These are phyloP conservation scores for Hericium erinaceus DNA, from an alignment of 768 basidiomycete genomes.

Conservation along the genomic window DNA sequence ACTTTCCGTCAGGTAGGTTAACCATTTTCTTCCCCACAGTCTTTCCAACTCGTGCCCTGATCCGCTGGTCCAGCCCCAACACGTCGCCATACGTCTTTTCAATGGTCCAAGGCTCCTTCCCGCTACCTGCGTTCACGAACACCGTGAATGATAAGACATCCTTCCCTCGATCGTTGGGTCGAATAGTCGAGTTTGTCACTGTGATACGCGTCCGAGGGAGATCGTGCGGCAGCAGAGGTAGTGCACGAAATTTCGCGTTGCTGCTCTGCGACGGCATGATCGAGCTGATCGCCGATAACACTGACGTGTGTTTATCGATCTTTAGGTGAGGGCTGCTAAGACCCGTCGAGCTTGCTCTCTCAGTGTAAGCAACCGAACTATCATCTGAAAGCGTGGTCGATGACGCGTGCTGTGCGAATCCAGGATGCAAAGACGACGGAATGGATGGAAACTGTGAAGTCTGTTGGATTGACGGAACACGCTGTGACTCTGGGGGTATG, in stretches of 20 bases:
- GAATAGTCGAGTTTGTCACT: conserved; percentile 77
- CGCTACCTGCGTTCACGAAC: conserved; percentile 57
- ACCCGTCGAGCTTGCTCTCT: too few species aligned
- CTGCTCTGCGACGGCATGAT: conserved; percentile 15
- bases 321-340: conserved; percentile 10
- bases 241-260: conserved; percentile 52
- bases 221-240: conserved; percentile 61
- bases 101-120: conserved; percentile 71
- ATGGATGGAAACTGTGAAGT: not conserved
- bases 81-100: conserved; percentile 95
- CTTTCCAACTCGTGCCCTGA: conserved; percentile 50
- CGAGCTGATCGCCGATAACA: conserved; percentile 11
- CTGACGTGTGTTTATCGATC: conserved; percentile 10
- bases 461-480: too few species aligned
- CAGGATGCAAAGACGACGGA: not conserved
- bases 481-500: too few species aligned
- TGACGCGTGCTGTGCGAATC: not conserved
- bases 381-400: not conserved
- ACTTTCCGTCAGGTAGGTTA: conserved; percentile 78
- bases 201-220: conserved; percentile 61
- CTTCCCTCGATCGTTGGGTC: conserved; percentile 83
- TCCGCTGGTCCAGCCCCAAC: conserved; percentile 72
- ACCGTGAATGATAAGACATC: conserved; percentile 89
- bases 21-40: conserved; percentile 71
- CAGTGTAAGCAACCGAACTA: not conserved